Evolutionary conservation across 192 early-diverging fungal genomes (phyloP).

Genomic region (Backusella morwellensis): DNA sequence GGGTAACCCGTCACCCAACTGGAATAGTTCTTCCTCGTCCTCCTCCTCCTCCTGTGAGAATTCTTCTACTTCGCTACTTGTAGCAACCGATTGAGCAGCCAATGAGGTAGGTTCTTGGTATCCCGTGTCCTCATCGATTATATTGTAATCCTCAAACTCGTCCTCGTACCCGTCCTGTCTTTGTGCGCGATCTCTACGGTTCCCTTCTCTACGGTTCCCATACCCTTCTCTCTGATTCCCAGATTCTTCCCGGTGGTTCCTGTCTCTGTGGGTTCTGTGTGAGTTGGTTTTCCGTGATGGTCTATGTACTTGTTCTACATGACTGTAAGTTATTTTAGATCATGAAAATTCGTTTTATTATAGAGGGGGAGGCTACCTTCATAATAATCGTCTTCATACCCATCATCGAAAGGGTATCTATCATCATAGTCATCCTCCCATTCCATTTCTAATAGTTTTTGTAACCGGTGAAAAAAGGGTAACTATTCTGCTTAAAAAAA

Average conservation of each 20-base stretch:
- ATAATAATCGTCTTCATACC: background rate
- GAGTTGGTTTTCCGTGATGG: background rate
- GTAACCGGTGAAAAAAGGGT: too few species aligned
- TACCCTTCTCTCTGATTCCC: background rate
- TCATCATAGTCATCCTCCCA: background rate
- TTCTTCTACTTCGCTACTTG: background rate
- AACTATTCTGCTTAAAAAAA: background rate
- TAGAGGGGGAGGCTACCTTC: background rate
- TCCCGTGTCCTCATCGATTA: background rate
- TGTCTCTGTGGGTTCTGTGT: background rate
- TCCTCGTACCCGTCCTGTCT: background rate
- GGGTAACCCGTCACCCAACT: background rate
- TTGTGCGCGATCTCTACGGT: background rate
- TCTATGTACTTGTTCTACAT: background rate
- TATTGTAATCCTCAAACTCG: background rate
- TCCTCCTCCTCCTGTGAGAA: background rate
- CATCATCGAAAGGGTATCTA: background rate
- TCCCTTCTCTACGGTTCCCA: background rate
- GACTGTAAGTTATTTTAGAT: slow-evolving; percentile 3
- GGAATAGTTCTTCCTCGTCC: background rate
- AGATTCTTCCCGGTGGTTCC: background rate
- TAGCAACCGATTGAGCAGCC: background rate
- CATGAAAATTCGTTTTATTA: background rate
- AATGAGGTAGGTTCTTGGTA: background rate
- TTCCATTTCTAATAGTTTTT: background rate